Evolutionary conservation across 1,139 yeast species (phyloP).

Genomic region (Suhomyces bokatorum): DNA sequence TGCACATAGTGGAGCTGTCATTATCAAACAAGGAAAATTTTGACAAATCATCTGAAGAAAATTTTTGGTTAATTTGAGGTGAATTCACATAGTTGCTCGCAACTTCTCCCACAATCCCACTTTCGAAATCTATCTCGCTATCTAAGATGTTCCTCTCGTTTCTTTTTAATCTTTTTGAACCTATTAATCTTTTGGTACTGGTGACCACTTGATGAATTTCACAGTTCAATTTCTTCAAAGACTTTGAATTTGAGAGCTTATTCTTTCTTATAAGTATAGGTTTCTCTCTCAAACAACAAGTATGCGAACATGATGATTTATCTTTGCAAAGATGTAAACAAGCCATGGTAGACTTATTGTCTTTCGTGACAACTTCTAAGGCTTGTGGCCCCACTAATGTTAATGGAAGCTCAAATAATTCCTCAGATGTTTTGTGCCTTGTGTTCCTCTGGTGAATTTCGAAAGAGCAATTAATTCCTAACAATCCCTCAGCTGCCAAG

Average conservation of each 20-base stretch:
- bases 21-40: neutral
- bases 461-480: neutral
- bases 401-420: neutral
- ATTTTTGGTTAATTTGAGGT: neutral
- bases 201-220: neutral
- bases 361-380: neutral
- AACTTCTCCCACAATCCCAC: too few species aligned
- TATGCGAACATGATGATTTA: neutral
- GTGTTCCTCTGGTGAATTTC: neutral
- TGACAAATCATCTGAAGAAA: neutral
- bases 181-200: neutral
- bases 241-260: neutral
- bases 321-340: slow-evolving; percentile 1
- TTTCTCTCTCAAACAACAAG: slow-evolving; percentile 1
- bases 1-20: neutral
- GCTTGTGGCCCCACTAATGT: neutral
- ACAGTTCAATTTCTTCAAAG: neutral
- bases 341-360: neutral
- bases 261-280: neutral
- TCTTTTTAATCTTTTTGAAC: neutral
- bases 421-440: too few species aligned
- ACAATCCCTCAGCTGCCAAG: neutral
- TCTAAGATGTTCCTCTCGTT: neutral
- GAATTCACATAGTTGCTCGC: neutral
- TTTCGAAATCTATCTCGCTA: neutral